These are phyloP conservation scores for Scheffersomyces ergatensis DNA, from an alignment of 805 yeast genomes.

Conservation along the genomic window DNA sequence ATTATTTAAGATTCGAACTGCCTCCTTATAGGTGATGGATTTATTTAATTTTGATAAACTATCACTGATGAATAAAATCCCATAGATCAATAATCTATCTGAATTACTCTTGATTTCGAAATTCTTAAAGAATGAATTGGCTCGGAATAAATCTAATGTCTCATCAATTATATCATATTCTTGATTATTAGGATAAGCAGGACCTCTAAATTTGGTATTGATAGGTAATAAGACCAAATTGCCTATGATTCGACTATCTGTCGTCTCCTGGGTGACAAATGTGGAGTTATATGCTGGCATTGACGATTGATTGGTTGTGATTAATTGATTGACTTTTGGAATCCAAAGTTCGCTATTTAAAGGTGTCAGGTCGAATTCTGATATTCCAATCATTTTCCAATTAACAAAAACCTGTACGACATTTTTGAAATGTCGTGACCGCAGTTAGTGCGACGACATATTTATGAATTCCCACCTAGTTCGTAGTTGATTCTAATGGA, in stretches of 20 bases:
- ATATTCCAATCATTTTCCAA: too few species aligned
- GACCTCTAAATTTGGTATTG: slow-evolving; percentile 83
- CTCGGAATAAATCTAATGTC: slow-evolving; percentile 84
- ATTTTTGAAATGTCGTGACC: too few species aligned
- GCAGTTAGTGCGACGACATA: too few species aligned
- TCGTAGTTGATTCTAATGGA: too few species aligned
- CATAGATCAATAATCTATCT: slow-evolving; percentile 90
- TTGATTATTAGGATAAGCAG: slow-evolving; percentile 73
- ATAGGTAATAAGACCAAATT: slow-evolving; percentile 85
- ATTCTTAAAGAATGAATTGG: slow-evolving; percentile 94
- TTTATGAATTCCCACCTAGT: too few species aligned
- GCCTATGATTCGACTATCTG: slow-evolving; percentile 63
- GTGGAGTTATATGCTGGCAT: slow-evolving; percentile 80
- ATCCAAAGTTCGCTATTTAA: too few species aligned
- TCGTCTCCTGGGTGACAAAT: slow-evolving; percentile 60
- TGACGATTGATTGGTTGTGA: too few species aligned
- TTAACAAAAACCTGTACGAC: too few species aligned
- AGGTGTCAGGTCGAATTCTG: too few species aligned
- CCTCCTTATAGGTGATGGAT: slow-evolving; percentile 53
- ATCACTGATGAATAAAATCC: slow-evolving; percentile 84
- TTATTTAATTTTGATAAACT: slow-evolving; percentile 65
- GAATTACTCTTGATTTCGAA: slow-evolving; percentile 96
- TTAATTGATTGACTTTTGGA: too few species aligned
- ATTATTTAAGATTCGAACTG: slow-evolving; percentile 69
- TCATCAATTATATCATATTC: slow-evolving; percentile 91